Percentiles rank a stretch among this genome's conserved stretches.
These are phyloP conservation scores for Begonia masoniana DNA, from an alignment of 306 rosid genomes.

Conservation along the genomic window DNA sequence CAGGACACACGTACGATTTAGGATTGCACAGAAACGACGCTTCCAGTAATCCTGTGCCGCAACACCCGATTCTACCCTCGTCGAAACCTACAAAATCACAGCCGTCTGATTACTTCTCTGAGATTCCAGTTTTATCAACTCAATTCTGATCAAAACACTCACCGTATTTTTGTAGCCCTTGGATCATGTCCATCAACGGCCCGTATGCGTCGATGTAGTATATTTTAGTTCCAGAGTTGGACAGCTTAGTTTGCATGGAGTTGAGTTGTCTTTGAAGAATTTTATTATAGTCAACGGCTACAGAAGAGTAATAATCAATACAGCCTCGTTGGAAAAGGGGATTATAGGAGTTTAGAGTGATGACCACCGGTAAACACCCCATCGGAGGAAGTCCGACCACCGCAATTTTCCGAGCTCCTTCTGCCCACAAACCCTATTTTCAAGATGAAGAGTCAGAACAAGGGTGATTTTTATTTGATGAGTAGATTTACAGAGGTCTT, in stretches of 20 bases:
- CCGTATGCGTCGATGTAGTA: slow-evolving; percentile 39
- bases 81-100: slow-evolving; percentile 30
- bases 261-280: slow-evolving; percentile 38
- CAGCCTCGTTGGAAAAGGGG: slow-evolving; percentile 24
- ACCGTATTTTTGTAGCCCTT: slow-evolving; percentile 24
- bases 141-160: neutral
- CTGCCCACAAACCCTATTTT: slow-evolving; percentile 36
- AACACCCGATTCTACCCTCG: slow-evolving; percentile 35
- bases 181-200: slow-evolving; percentile 37
- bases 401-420: slow-evolving; percentile 43
- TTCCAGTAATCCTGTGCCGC: slow-evolving; percentile 60
- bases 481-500: neutral
- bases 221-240: slow-evolving; percentile 14
- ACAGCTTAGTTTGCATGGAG: slow-evolving; percentile 14
- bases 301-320: slow-evolving; percentile 26
- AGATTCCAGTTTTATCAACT: neutral
- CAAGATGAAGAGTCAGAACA: neutral
- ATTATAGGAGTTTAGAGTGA: slow-evolving; percentile 23
- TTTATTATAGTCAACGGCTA: slow-evolving; percentile 34
- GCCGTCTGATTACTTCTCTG: neutral
- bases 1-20: slow-evolving; percentile 26
- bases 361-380: slow-evolving; percentile 56
- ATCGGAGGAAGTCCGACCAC: slow-evolving; percentile 55
- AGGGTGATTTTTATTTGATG: neutral
- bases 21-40: slow-evolving; percentile 37